These are phyloP conservation scores for Nevesoporus exiguus DNA, from an alignment of 768 basidiomycete genomes.

Conservation along the genomic window DNA sequence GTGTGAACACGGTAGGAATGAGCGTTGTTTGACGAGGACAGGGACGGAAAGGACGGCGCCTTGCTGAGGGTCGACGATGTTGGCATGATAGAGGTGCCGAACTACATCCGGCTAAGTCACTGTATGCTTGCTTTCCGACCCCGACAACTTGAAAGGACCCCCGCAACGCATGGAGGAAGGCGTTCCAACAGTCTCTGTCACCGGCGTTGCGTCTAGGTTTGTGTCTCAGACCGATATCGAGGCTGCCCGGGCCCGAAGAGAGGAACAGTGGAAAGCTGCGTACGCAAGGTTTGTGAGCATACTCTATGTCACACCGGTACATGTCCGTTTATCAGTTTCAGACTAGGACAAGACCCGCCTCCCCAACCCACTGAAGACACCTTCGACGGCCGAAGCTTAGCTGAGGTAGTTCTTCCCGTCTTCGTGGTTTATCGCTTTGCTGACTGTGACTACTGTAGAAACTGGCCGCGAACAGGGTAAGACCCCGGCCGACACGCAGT, in stretches of 20 bases:
- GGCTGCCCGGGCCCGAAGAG: constrained; percentile 61
- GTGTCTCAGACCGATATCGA: constrained; percentile 79
- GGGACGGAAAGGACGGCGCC: constrained; percentile 21
- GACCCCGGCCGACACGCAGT: constrained; percentile 15
- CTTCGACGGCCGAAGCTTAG: constrained; percentile 82
- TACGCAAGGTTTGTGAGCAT: constrained; percentile 60
- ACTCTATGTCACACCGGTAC: not conserved
- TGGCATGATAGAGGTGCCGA: constrained; percentile 13
- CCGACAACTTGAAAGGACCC: constrained; percentile 8
- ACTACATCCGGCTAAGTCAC: not conserved
- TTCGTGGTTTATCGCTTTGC: constrained; percentile 6
- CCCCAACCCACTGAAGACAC: constrained; percentile 70
- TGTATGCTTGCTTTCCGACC: constrained; percentile 21
- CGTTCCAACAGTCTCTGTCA: constrained; percentile 69
- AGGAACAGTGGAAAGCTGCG: constrained; percentile 88
- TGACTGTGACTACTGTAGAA: constrained; percentile 46
- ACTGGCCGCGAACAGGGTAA: constrained; percentile 84
- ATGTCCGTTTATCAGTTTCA: constrained; percentile 26
- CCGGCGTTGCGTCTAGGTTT: constrained; percentile 79
- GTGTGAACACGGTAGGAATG: constrained; percentile 30
- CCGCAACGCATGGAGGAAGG: constrained; percentile 53
- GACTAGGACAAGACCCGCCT: constrained; percentile 83
- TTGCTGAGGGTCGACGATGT: constrained; percentile 14
- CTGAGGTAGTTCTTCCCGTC: constrained; percentile 60
- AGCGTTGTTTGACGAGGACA: constrained; percentile 26